Conservation (phyloP, 768 basidiomycete species). For the Lactarius hatsudake region DNA sequence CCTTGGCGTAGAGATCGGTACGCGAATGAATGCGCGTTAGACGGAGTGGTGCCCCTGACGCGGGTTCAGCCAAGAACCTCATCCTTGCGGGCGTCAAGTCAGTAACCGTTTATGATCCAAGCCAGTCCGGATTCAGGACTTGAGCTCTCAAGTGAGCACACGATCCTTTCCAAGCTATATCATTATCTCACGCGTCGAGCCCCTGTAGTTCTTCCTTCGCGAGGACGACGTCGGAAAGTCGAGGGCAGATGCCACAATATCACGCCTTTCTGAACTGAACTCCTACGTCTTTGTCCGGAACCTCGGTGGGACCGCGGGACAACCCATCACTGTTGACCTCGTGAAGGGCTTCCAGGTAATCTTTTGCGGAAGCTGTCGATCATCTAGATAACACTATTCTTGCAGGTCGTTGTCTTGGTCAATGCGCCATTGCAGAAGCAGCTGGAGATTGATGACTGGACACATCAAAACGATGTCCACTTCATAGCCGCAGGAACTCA, state of each 20-base stretch:
- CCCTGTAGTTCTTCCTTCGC: conserved; percentile 85
- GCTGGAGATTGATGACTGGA: conserved; percentile 94
- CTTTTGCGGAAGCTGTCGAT: neutral
- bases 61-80: conserved; percentile 80
- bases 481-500: conserved; percentile 91
- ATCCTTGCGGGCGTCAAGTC: conserved; percentile 96
- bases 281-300: conserved; percentile 92
- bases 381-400: conserved; percentile 6
- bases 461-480: conserved; percentile 81
- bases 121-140: conserved; percentile 80
- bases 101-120: conserved; percentile 93
- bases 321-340: conserved; percentile 75
- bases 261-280: conserved; percentile 92
- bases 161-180: neutral
- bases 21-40: conserved; percentile 15
- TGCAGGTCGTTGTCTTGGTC: conserved; percentile 85
- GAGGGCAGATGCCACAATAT: conserved; percentile 78
- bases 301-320: conserved; percentile 73
- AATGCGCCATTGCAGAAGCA: conserved; percentile 76
- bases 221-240: conserved; percentile 83
- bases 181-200: conserved; percentile 1
- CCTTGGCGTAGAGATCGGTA: conserved; percentile 93
- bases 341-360: conserved; percentile 85
- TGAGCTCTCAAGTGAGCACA: conserved; percentile 79
- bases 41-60: conserved; percentile 15